A percentile compares a stretch with the other conserved stretches of the same genome.
Conservation (phyloP, 2,329 filamentous ascomycete genomes). For the Cladosporium sp. region DNA sequence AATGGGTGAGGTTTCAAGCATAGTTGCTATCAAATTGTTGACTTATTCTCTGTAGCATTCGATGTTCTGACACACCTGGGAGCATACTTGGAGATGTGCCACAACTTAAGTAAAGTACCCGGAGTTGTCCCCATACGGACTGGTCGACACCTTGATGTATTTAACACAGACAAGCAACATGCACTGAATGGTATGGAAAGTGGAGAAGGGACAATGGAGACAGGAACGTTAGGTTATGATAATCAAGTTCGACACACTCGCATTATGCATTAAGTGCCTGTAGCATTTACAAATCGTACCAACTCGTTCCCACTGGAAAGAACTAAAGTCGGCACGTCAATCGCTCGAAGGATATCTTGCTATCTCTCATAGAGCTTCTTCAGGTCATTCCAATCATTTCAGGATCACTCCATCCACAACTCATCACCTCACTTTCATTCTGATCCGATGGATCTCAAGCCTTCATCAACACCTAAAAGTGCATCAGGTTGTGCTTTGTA, state of each 20-base stretch:
- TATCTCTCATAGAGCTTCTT: constrained; percentile 15
- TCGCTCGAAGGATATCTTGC: constrained; percentile 21
- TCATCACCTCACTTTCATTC: constrained; percentile 24
- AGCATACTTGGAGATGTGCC: background rate
- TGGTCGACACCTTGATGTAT: background rate
- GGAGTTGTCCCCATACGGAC: background rate
- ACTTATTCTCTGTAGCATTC: background rate
- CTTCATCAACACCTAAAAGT: constrained; percentile 3
- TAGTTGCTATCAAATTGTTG: background rate
- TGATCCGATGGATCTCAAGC: constrained; percentile 15
- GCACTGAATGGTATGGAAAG: background rate
- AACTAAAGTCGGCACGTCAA: background rate
- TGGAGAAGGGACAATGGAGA: too few species aligned
- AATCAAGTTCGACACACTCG: constrained; percentile 11
- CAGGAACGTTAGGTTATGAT: background rate
- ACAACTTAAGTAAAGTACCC: background rate
- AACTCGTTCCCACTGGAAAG: constrained; percentile 1
- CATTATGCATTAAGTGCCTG: constrained; percentile 23
- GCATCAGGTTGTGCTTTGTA: constrained; percentile 6
- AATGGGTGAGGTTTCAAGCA: background rate
- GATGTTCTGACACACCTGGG: background rate
- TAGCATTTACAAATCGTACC: constrained; percentile 19
- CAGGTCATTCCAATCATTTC: constrained; percentile 25
- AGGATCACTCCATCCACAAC: constrained; percentile 24
- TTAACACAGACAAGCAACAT: background rate